Percentiles rank a stretch among this genome's conserved stretches.
phyloP scores from a whole-genome alignment of 2,329 filamentous ascomycete genomes.

The Aspergillus tubingensis region DNA sequence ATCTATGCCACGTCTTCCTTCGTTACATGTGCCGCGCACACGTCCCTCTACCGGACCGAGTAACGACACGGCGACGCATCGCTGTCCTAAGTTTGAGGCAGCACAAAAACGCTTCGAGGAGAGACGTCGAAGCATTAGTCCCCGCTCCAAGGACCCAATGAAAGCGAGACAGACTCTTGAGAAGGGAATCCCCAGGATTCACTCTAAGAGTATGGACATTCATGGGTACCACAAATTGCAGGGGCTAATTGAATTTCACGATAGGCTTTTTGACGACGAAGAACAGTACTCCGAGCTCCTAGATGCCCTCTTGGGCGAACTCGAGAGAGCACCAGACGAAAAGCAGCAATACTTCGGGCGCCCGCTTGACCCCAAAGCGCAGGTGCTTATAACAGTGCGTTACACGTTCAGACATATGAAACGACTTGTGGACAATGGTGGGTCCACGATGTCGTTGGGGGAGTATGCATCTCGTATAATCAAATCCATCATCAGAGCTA shows the following conservation, averaged over 20 bases:
- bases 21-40: constrained; percentile 19
- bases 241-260: constrained; percentile 41
- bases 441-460: constrained; percentile 36
- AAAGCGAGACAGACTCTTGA: constrained; percentile 42
- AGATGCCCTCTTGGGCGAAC: constrained; percentile 38
- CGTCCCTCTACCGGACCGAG: not conserved
- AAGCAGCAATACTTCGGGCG: constrained; percentile 28
- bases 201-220: constrained; percentile 40
- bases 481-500: constrained; percentile 37
- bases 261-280: constrained; percentile 38
- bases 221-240: constrained; percentile 48
- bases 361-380: constrained; percentile 42
- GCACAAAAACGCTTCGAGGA: constrained; percentile 31
- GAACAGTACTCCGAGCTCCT: constrained; percentile 42
- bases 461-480: not conserved
- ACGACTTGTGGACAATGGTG: constrained; percentile 35
- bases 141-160: constrained; percentile 40
- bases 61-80: constrained; percentile 17
- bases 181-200: constrained; percentile 41
- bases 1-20: not conserved
- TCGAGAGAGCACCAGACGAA: constrained; percentile 36
- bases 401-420: constrained; percentile 41
- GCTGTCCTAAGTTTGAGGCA: constrained; percentile 28
- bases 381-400: constrained; percentile 45
- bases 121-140: constrained; percentile 37